Evolutionary conservation across 257 asterid species (phyloP).

Genomic region (Perilla frutescens): DNA sequence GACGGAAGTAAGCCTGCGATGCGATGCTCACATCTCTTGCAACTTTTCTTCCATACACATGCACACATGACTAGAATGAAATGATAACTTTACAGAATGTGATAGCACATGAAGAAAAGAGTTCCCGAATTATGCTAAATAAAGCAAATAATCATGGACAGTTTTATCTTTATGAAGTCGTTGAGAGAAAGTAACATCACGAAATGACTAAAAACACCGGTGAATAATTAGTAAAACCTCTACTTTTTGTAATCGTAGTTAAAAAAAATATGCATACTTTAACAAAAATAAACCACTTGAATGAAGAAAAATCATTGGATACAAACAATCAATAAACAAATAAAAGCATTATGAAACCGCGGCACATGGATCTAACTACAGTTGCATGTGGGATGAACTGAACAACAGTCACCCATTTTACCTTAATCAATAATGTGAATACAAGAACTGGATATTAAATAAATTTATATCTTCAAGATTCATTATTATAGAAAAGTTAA

Average conservation of each 20-base stretch:
- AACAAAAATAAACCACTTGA: neutral
- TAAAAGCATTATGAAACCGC: slow-evolving; percentile 17
- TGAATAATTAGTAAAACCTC: neutral
- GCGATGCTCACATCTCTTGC: slow-evolving; percentile 33
- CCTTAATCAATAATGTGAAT: slow-evolving; percentile 15
- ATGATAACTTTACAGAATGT: slow-evolving; percentile 48
- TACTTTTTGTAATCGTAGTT: neutral
- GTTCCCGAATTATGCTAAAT: slow-evolving; percentile 18
- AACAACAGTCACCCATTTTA: slow-evolving; percentile 28
- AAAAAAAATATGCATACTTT: neutral
- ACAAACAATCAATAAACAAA: slow-evolving; percentile 24
- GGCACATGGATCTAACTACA: slow-evolving; percentile 45
- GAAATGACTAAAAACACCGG: slow-evolving; percentile 11
- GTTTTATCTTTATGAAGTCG: slow-evolving; percentile 17
- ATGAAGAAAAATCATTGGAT: slow-evolving; percentile 3
- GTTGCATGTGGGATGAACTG: slow-evolving; percentile 41
- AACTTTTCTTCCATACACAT: slow-evolving; percentile 45
- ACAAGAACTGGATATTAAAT: neutral
- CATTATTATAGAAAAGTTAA: neutral
- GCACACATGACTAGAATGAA: slow-evolving; percentile 53
- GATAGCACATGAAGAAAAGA: slow-evolving; percentile 34
- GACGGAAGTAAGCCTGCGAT: slow-evolving; percentile 18
- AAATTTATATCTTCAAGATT: slow-evolving; percentile 5
- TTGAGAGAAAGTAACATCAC: slow-evolving; percentile 17
- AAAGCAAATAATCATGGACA: slow-evolving; percentile 24